These are phyloP conservation scores for Chenopodium quinoa DNA, from an alignment of 148 eudicot species.

Conservation along the genomic window DNA sequence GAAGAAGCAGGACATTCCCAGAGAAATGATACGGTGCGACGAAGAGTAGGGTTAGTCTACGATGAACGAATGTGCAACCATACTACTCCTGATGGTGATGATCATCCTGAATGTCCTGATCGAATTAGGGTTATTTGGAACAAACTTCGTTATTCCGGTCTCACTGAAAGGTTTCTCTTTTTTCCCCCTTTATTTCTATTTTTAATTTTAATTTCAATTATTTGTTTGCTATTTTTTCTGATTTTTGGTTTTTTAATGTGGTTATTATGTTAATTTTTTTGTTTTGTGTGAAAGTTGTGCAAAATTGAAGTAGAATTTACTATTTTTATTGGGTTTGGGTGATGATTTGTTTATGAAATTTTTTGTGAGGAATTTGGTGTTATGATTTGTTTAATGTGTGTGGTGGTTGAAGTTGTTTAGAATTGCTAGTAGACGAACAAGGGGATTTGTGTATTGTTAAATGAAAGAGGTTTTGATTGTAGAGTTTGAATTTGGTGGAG, in stretches of 20 bases:
- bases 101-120: constrained; percentile 87
- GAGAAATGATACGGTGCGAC: constrained; percentile 19
- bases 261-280: not conserved
- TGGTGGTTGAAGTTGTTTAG: not conserved
- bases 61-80: constrained; percentile 90
- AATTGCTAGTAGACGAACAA: no score
- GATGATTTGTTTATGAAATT: not conserved
- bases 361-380: no score
- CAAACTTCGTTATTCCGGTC: constrained; percentile 50
- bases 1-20: constrained; percentile 3
- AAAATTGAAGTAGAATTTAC: no score
- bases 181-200: not conserved
- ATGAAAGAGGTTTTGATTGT: not conserved
- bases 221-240: not conserved
- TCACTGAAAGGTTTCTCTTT: constrained; percentile 49
- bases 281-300: not conserved
- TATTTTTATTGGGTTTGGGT: not conserved
- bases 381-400: no score
- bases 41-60: constrained; percentile 71
- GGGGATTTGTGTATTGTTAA: no score
- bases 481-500: not conserved
- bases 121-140: constrained; percentile 77
- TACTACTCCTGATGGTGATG: constrained; percentile 42
- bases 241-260: not conserved
- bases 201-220: not conserved